Evolutionary conservation across 2,329 filamentous ascomycete species (phyloP), one percentile per base, ranked within the genome.

Genomic region (Anthostomella pinea): DNA sequence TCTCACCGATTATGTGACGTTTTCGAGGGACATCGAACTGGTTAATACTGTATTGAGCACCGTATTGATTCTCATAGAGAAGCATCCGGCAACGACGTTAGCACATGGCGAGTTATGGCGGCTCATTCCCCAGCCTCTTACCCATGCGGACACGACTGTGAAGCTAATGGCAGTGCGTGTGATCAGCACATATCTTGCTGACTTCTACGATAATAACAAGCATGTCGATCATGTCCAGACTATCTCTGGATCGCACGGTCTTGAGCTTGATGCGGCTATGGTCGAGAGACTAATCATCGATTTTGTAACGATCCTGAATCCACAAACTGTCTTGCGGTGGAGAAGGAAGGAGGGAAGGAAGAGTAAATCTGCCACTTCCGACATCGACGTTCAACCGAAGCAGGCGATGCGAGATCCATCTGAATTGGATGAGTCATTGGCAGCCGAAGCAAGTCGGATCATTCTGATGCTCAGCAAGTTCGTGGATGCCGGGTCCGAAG

Each of bases 101-200:
- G 73, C 79, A 15, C 75, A 78, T 24, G 70, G 75, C 21, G 58
- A 68, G n/a, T 66, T 95, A 22, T 98, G 93, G 91, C 62, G 65
- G 2, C 70, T 74, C 8, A 70, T 93, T 11, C 76, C 81, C 36
- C 69, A 73, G 23, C 85, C 83, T 48, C 73, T 95, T 13, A 79
- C 80, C 14, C 87, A 87, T 54, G 75, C 79, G 2, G 79, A 93
- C 48, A 66, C 77, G 2, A 79, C 80, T 60, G 81, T 96, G 41
- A 91, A 93, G 59, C 73, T 88, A 32, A 82, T 81, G 6, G 79
- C 88, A 13, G 78, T 89, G 8, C 82, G 79, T 42, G 69, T 97
- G 13, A 67, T 90, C 25, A 83, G 83, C 30, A 71, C 75, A n/a
- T 93, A 87, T 62, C 81, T 96, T 51, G 77, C 81, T 3, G 86